These are phyloP conservation scores for Colletotrichum filicis DNA, from an alignment of 2,329 filamentous ascomycete genomes.

Conservation along the genomic window DNA sequence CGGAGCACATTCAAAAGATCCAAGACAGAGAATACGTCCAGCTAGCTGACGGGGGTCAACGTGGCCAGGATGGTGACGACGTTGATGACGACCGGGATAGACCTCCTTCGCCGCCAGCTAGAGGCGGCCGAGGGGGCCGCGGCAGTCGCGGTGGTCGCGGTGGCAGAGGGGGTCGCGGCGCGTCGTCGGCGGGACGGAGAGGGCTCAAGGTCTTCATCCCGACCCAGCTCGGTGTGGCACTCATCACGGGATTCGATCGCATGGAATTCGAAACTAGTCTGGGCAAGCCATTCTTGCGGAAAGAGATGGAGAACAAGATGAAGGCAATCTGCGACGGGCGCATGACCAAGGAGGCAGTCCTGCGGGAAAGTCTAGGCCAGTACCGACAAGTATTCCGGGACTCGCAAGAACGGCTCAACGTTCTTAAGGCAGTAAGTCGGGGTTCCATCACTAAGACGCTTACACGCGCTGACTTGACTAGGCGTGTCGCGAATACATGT, in stretches of 20 bases:
- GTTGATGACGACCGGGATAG: constrained; percentile 52
- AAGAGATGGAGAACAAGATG: constrained; percentile 98
- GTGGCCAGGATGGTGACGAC: constrained; percentile 50
- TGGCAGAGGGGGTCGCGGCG: constrained; percentile 53
- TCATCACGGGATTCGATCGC: constrained; percentile 94
- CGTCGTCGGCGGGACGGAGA: constrained; percentile 51
- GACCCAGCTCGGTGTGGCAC: constrained; percentile 87
- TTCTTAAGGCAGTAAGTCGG: constrained; percentile 68
- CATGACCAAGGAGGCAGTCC: constrained; percentile 77
- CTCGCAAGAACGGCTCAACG: constrained; percentile 79
- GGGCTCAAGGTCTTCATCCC: constrained; percentile 89
- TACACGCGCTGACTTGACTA: constrained; percentile 38
- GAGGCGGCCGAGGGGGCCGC: constrained; percentile 55
- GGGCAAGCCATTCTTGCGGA: constrained; percentile 94
- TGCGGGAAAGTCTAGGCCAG: constrained; percentile 85
- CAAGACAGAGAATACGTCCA: constrained; percentile 89
- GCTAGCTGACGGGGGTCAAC: constrained; percentile 60
- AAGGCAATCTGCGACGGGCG: constrained; percentile 93
- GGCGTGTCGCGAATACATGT: constrained; percentile 67
- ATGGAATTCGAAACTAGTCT: constrained; percentile 94
- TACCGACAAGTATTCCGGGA: constrained; percentile 89
- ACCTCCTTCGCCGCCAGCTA: constrained; percentile 49
- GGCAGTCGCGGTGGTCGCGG: constrained; percentile 55
- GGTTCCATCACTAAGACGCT: background rate
- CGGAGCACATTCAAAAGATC: constrained; percentile 96